phyloP scores from a whole-genome alignment of 192 early-diverging fungal species.

The Backusella morwellensis region DNA sequence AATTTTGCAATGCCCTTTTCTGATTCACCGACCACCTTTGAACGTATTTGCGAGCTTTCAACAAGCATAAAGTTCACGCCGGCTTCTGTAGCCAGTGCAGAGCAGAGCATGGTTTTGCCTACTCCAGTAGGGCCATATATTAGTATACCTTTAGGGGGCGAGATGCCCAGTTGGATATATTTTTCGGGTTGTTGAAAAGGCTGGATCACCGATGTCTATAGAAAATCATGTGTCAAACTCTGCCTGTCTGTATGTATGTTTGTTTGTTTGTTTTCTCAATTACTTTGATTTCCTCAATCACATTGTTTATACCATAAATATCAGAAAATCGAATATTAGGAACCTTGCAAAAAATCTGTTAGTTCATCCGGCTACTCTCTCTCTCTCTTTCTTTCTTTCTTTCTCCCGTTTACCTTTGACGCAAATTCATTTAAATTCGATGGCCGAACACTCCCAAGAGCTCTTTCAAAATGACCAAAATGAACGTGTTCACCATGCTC shows the following conservation, averaged over 20 bases:
- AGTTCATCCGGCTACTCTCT: not conserved
- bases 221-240: not conserved
- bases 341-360: conserved; percentile 37
- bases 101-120: conserved; percentile 89
- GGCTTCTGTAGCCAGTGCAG: conserved; percentile 73
- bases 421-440: conserved; percentile 55
- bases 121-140: conserved; percentile 88
- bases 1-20: conserved; percentile 81
- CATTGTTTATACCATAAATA: conserved; percentile 75
- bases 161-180: conserved; percentile 60
- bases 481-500: conserved; percentile 34
- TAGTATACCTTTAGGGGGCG: conserved; percentile 76
- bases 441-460: conserved; percentile 47
- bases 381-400: not conserved
- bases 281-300: conserved; percentile 64
- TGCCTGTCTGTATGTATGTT: not conserved
- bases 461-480: conserved; percentile 39
- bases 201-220: conserved; percentile 48
- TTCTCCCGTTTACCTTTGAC: conserved; percentile 32
- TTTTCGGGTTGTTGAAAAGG: conserved; percentile 52
- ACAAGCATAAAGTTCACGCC: conserved; percentile 85
- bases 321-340: conserved; percentile 64
- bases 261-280: not conserved
- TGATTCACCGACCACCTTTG: conserved; percentile 92
- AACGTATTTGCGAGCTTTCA: conserved; percentile 82